phyloP scores from a whole-genome alignment of 139 green algal genomes.

The Bryopsis sp. region DNA sequence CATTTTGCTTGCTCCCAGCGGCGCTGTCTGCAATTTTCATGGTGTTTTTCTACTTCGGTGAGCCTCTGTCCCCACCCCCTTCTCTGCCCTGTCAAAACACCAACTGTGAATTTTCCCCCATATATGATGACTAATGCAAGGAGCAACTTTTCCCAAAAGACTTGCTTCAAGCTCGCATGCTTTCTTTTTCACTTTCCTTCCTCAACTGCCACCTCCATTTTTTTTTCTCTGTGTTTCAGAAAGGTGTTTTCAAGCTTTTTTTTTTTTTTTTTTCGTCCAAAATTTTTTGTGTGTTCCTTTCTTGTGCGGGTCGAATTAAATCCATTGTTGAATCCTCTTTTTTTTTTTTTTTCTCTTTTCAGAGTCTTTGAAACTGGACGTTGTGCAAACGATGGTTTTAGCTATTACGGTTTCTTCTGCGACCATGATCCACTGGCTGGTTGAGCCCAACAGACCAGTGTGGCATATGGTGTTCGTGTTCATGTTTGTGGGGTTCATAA shows the following conservation, averaged over 20 bases:
- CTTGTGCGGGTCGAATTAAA: neutral
- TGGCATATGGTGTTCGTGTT: neutral
- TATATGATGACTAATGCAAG: no score
- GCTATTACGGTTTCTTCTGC: neutral
- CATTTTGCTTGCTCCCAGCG: neutral
- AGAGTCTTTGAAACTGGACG: neutral
- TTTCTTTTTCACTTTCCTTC: no score
- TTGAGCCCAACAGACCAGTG: neutral
- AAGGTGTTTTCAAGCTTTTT: no score
- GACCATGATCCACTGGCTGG: neutral
- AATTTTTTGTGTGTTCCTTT: no score
- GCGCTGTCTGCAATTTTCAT: neutral
- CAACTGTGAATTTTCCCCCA: no score
- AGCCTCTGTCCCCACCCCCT: no score
- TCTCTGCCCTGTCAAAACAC: no score
- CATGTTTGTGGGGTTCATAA: neutral
- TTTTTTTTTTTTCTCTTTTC: neutral
- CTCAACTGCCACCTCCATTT: no score
- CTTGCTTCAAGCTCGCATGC: no score
- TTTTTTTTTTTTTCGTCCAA: no score
- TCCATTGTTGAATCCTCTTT: neutral
- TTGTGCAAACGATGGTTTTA: neutral
- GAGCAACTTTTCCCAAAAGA: no score
- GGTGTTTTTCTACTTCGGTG: neutral
- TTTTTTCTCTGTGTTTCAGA: no score